These are phyloP conservation scores for Aureobasidium uvarum DNA, from an alignment of 2,329 filamentous ascomycete genomes.

Conservation along the genomic window DNA sequence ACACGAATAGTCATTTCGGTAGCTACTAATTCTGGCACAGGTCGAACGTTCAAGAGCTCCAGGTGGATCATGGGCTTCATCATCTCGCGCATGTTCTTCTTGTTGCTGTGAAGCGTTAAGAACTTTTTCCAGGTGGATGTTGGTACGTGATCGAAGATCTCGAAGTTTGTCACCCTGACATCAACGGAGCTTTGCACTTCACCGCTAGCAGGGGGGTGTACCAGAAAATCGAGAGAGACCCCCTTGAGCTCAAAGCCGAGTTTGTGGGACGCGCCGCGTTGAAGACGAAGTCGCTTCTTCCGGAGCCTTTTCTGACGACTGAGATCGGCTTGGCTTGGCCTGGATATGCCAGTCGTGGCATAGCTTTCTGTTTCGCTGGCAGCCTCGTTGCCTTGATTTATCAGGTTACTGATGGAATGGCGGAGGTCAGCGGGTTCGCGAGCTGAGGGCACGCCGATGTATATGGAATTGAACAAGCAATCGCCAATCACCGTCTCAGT, in stretches of 20 bases:
- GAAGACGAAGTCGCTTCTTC: slow-evolving; percentile 62
- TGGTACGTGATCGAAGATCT: slow-evolving; percentile 90
- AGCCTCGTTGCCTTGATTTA: slow-evolving; percentile 71
- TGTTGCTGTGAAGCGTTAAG: slow-evolving; percentile 85
- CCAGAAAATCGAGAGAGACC: slow-evolving; percentile 75
- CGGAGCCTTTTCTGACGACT: slow-evolving; percentile 34
- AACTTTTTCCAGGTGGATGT: slow-evolving; percentile 99
- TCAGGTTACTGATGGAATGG: slow-evolving; percentile 79
- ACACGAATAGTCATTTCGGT: slow-evolving; percentile 83
- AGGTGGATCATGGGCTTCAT: slow-evolving; percentile 87
- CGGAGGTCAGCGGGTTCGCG: slow-evolving; percentile 75
- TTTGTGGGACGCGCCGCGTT: slow-evolving; percentile 87
- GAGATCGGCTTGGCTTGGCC: slow-evolving; percentile 53
- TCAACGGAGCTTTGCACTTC: slow-evolving; percentile 89
- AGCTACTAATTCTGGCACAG: slow-evolving; percentile 77
- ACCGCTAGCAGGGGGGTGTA: slow-evolving; percentile 70
- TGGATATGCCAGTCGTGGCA: slow-evolving; percentile 64
- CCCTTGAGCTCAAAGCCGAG: slow-evolving; percentile 91
- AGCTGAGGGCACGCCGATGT: slow-evolving; percentile 87
- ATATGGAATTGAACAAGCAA: slow-evolving; percentile 97
- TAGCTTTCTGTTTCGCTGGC: slow-evolving; percentile 87
- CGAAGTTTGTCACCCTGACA: slow-evolving; percentile 75
- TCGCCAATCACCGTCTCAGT: slow-evolving; percentile 88
- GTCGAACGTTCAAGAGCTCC: slow-evolving; percentile 83
- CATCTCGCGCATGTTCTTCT: slow-evolving; percentile 74